phyloP scores from a whole-genome alignment of 345 rosid species.

The rapeseed (Brassica napus) region DNA sequence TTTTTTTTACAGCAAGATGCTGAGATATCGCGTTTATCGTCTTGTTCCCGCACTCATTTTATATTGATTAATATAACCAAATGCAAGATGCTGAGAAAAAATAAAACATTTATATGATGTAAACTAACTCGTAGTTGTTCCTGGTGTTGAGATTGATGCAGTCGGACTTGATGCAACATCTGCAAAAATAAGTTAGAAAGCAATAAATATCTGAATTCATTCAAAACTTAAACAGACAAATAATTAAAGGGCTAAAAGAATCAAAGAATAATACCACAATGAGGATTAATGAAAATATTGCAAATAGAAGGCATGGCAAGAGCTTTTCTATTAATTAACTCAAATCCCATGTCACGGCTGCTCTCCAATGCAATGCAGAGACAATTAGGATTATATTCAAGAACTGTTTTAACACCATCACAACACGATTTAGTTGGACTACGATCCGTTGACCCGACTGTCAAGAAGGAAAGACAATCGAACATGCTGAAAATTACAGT shows the following conservation, averaged over 20 bases:
- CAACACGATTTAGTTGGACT: conserved; percentile 8
- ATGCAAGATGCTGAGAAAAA: not conserved
- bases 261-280: conserved; percentile 30
- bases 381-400: conserved; percentile 30
- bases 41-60: not conserved
- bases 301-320: conserved; percentile 41
- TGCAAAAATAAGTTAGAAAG: not conserved
- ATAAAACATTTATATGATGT: not conserved
- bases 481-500: conserved; percentile 19
- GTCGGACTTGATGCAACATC: not conserved
- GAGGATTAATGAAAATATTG: conserved; percentile 15
- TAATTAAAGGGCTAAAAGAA: not conserved
- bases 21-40: not conserved
- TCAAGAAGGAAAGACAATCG: conserved; percentile 22
- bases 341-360: conserved; percentile 38
- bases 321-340: conserved; percentile 39
- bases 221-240: not conserved
- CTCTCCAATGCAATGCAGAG: conserved; percentile 41
- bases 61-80: not conserved
- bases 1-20: too few relatives aligned
- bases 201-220: not conserved
- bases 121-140: not conserved
- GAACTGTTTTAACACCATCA: conserved; percentile 35
- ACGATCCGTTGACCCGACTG: conserved; percentile 4
- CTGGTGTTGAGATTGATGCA: not conserved